These are phyloP conservation scores for Acanthamoeba lenticulata DNA, from an alignment of 208 protist species.

Conservation along the genomic window DNA sequence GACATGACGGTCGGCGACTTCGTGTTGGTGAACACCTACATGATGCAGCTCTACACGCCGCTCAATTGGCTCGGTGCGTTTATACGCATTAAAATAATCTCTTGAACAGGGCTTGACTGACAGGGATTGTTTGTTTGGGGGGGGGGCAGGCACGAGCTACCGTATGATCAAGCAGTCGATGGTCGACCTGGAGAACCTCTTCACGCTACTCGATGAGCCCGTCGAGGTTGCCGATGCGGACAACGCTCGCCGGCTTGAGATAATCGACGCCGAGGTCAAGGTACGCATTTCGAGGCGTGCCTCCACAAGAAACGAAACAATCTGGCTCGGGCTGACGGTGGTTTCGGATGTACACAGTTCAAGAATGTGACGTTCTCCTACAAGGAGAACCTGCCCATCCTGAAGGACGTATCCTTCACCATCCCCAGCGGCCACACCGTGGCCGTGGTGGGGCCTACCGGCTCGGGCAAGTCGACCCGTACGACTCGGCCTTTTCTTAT, in stretches of 20 bases:
- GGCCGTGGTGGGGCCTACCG: constrained; percentile 46
- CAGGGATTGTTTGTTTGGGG: constrained; percentile 73
- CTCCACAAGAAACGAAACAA: background rate
- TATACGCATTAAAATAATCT: too few relatives aligned
- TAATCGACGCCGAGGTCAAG: constrained; percentile 10
- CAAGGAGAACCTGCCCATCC: constrained; percentile 54
- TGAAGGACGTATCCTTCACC: constrained; percentile 50
- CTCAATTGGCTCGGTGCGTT: constrained; percentile 74
- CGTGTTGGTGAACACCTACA: constrained; percentile 86
- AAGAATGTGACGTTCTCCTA: constrained; percentile 85
- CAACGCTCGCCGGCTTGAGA: background rate
- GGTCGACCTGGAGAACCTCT: constrained; percentile 87
- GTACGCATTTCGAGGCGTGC: background rate
- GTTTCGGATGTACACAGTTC: constrained; percentile 68
- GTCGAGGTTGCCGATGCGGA: constrained; percentile 32
- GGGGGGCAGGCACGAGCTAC: constrained; percentile 79
- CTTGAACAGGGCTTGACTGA: background rate
- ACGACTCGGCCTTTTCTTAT: background rate
- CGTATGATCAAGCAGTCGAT: constrained; percentile 85
- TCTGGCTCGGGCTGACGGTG: background rate
- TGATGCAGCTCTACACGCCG: constrained; percentile 87
- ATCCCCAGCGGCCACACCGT: constrained; percentile 49
- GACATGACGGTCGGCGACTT: constrained; percentile 86
- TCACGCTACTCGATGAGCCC: constrained; percentile 67
- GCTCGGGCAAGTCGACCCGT: constrained; percentile 50